phyloP scores from a whole-genome alignment of 139 green algal species.

The Edaphochlamys debaryana region DNA sequence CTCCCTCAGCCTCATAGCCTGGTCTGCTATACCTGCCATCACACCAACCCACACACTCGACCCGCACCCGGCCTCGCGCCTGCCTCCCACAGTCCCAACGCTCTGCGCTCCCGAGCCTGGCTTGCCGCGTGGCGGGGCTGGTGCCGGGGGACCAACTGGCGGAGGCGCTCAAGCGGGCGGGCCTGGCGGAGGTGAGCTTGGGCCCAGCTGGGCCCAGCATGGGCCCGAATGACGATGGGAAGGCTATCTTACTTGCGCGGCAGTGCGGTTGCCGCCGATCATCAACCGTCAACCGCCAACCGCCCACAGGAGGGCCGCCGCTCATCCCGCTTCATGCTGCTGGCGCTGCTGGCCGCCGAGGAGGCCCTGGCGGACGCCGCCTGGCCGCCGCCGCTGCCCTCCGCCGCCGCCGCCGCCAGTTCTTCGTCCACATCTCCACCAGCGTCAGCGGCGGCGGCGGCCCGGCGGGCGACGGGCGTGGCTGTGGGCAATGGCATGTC shows the following conservation, averaged over 20 bases:
- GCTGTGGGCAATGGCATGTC: slow-evolving; percentile 92
- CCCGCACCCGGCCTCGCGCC: no score
- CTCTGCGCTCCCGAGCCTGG: slow-evolving; percentile 51
- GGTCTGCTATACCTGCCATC: no score
- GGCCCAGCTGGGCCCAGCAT: no score
- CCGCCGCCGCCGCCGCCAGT: no score
- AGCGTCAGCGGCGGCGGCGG: neutral
- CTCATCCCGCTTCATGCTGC: slow-evolving; percentile 34
- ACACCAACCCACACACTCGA: no score
- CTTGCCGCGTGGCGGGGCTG: slow-evolving; percentile 71
- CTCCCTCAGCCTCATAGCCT: no score
- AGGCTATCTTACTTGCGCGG: no score
- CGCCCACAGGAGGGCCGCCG: slow-evolving; percentile 40
- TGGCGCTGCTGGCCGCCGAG: slow-evolving; percentile 41
- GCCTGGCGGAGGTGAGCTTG: slow-evolving; percentile 39
- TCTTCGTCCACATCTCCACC: neutral
- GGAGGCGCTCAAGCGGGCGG: neutral
- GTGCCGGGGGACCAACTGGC: slow-evolving; percentile 63
- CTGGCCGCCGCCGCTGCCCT: neutral
- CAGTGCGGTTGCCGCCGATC: no score
- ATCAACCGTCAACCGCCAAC: no score
- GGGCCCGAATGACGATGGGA: no score
- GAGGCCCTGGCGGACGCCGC: slow-evolving; percentile 73
- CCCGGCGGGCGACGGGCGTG: slow-evolving; percentile 76
- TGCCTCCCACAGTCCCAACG: slow-evolving; percentile 18